Evolutionary conservation across 83 land plant species (phyloP), one percentile per base, ranked within the genome.

Genomic region (Larix sibirica): DNA sequence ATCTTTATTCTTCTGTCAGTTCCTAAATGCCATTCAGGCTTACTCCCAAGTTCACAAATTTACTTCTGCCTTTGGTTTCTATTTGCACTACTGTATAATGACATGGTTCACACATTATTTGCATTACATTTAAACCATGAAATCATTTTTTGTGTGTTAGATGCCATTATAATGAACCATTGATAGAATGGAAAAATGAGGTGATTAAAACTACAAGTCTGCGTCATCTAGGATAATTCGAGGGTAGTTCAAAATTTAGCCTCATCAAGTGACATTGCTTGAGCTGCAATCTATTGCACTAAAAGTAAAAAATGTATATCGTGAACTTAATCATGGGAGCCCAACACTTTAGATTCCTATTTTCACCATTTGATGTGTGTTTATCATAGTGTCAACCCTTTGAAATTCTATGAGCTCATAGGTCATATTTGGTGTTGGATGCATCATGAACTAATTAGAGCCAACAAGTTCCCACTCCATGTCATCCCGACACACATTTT

Each of bases 11-110:
- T 90, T 31, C 81, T 90, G 44, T 87, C 90, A 42, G 91, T 90
- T 80, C 91, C 91, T 61, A 90, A 90, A 81, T 90, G 16, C 91
- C 91, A 36, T 90, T 90, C 79, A 87, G 90, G 42, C 78, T 90
- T 23, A 90, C 90, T 42, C 71, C 81, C 40, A 90, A 90, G 82
- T 87, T 90, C 17, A 85, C 77, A 79, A 90, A 90, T 61, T 67
- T 90, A 38, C 86, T 90, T 21, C 81, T 83, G 33, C 90, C 91
- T 1, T 77, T 88, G 36, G 91, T 87, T 81, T 86, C 90, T 50
- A 59, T 83, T 21, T 28, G 90, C 90, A 40, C 79, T 90, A 31
- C 81, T 90, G 50, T 77, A 83, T 73, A 87, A 77, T 47, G 91
- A 90, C 80, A 90, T 90, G 91, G 83, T 87, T 16, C 87, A 73